Conservation (phyloP, 2,329 filamentous ascomycete species). For the Hawksworthiomyces lignivorus region DNA sequence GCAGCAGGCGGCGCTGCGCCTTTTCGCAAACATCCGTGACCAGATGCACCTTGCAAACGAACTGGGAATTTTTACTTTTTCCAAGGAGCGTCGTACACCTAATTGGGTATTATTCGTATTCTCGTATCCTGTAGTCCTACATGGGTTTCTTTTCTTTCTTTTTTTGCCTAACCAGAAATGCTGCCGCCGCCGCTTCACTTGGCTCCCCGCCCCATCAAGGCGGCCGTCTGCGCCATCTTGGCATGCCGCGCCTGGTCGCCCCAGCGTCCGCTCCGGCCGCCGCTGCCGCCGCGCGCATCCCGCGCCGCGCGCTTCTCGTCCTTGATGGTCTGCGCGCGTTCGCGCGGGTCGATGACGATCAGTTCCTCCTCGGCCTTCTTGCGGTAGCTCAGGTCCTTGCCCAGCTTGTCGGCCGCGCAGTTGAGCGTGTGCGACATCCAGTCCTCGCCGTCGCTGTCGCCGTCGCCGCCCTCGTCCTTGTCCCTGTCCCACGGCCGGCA, state of each 20-base stretch:
- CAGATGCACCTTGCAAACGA: no score
- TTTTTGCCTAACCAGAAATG: no score
- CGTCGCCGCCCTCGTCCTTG: conserved; percentile 33
- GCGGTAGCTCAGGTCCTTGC: conserved; percentile 87
- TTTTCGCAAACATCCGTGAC: no score
- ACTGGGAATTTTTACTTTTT: no score
- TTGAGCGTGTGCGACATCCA: conserved; percentile 85
- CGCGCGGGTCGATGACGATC: conserved; percentile 85
- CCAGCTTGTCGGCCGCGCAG: conserved; percentile 82
- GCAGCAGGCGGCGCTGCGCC: no score
- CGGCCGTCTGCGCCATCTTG: conserved; percentile 45
- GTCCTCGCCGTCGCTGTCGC: conserved; percentile 55
- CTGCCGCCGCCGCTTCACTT: conserved; percentile 28
- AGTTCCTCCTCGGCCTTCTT: conserved; percentile 86
- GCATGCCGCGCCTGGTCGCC: conserved; percentile 54
- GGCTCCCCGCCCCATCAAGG: conserved; percentile 49
- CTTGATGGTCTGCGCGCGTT: conserved; percentile 67
- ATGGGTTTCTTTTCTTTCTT: no score
- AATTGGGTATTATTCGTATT: conserved; percentile 13
- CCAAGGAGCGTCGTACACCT: no score
- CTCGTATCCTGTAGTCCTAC: no score
- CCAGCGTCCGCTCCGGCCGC: conserved; percentile 37
- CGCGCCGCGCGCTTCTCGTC: conserved; percentile 55
- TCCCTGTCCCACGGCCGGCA: conserved; percentile 76
- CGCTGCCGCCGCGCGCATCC: conserved; percentile 42